A percentile compares a stretch with the other conserved stretches of the same genome.
Conservation (phyloP, 208 protist genomes). For the Wallacemonas collosoma region DNA sequence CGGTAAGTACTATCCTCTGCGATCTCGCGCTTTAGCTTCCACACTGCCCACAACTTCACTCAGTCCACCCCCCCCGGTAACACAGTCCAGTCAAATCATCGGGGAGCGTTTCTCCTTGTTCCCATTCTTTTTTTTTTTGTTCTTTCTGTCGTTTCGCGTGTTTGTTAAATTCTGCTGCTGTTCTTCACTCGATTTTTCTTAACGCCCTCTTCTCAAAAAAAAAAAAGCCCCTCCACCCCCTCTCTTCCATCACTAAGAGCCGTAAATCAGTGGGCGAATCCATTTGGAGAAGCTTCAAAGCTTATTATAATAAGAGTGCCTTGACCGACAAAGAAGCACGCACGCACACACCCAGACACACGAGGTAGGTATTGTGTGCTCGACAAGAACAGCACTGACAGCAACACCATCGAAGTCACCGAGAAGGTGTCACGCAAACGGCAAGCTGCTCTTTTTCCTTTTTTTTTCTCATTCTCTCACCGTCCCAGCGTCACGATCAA, state of each 20-base stretch:
- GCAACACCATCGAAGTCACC: background rate
- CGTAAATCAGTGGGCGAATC: background rate
- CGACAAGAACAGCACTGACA: background rate
- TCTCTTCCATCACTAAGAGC: background rate
- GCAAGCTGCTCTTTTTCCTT: background rate
- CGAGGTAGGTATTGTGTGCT: too few species aligned
- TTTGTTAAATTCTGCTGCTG: constrained; percentile 14
- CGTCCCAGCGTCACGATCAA: background rate
- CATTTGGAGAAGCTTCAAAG: background rate
- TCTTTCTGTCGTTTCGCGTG: constrained; percentile 17
- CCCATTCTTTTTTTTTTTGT: constrained; percentile 17
- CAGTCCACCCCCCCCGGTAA: too few species aligned
- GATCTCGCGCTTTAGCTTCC: too few species aligned
- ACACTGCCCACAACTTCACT: too few species aligned
- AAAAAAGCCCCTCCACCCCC: background rate
- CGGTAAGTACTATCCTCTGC: too few species aligned
- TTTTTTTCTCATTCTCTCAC: background rate
- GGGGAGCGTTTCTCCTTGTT: background rate
- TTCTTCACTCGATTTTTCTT: constrained; percentile 16
- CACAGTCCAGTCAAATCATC: too few species aligned
- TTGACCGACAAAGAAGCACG: background rate
- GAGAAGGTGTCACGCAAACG: background rate
- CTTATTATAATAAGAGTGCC: background rate
- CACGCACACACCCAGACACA: background rate
- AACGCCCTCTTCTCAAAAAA: background rate